phyloP scores from a whole-genome alignment of 768 basidiomycete species.

The Mycena polygramma region DNA sequence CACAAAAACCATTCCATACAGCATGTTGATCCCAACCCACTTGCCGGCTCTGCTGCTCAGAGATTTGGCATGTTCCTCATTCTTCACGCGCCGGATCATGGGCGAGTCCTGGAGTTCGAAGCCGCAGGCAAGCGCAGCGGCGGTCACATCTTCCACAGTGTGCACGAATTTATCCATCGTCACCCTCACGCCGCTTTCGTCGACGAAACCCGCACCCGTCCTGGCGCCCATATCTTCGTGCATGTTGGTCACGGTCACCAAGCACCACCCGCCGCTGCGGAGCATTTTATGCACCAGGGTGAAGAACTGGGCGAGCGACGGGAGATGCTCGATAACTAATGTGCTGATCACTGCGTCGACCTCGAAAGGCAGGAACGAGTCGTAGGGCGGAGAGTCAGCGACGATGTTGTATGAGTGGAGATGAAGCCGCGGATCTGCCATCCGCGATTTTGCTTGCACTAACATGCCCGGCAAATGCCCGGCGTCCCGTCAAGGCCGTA shows the following conservation, averaged over 20 bases:
- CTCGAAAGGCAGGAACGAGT: conserved; percentile 8
- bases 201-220: conserved; percentile 23
- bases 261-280: conserved; percentile 16
- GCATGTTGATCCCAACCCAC: conserved; percentile 27
- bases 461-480: conserved; percentile 27
- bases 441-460: conserved; percentile 2
- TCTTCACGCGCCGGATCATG: conserved; percentile 9
- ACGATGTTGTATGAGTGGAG: conserved; percentile 23
- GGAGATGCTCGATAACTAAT: conserved; percentile 31
- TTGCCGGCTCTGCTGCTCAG: conserved; percentile 19
- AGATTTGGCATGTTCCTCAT: conserved; percentile 22
- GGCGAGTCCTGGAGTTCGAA: conserved; percentile 16
- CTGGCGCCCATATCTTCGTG: conserved; percentile 20
- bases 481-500: conserved; percentile 28
- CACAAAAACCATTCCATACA: conserved; percentile 27
- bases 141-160: conserved; percentile 11
- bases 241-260: conserved; percentile 37
- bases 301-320: conserved; percentile 27
- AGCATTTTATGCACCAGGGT: conserved; percentile 13
- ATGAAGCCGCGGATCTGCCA: conserved; percentile 11
- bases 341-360: conserved; percentile 32
- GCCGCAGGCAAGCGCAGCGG: conserved; percentile 17
- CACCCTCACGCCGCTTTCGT: conserved; percentile 21
- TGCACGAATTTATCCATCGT: conserved; percentile 30
- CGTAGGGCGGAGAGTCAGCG: background rate